Evolutionary conservation across 768 basidiomycete genomes (phyloP).

Genomic region (Dentipellis fragilis): DNA sequence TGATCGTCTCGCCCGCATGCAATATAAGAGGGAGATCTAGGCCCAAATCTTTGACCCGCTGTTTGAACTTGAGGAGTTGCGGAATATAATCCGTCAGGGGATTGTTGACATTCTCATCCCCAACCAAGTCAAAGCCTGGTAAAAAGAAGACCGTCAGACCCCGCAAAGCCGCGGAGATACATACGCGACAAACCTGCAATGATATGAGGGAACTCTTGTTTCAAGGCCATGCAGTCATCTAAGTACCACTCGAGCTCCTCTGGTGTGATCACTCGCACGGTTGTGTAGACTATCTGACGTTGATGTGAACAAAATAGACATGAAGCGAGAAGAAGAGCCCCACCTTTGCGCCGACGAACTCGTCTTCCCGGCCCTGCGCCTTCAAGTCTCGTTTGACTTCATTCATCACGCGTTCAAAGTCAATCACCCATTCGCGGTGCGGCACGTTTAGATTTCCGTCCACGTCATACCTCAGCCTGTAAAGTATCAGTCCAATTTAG

Average conservation of each 20-base stretch:
- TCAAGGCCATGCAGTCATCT: constrained; percentile 67
- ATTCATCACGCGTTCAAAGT: constrained; percentile 40
- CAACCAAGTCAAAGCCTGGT: constrained; percentile 74
- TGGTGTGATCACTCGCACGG: constrained; percentile 41
- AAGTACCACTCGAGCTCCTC: constrained; percentile 55
- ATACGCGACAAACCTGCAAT: constrained; percentile 40
- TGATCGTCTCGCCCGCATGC: constrained; percentile 74
- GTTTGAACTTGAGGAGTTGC: constrained; percentile 47
- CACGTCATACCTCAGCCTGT: constrained; percentile 44
- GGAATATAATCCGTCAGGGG: constrained; percentile 57
- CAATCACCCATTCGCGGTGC: constrained; percentile 48
- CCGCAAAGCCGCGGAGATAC: not conserved
- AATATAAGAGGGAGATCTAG: constrained; percentile 69
- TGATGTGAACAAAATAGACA: not conserved
- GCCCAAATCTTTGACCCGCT: constrained; percentile 43
- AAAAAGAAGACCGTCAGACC: too few relatives aligned
- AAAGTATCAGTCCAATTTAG: not conserved
- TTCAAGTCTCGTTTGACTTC: constrained; percentile 45
- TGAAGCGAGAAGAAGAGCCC: constrained; percentile 1
- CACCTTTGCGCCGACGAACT: constrained; percentile 61
- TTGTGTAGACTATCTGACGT: constrained; percentile 60
- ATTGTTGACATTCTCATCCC: constrained; percentile 50
- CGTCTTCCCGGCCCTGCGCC: constrained; percentile 40
- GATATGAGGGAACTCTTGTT: constrained; percentile 64
- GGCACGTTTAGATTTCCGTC: constrained; percentile 49